These are phyloP conservation scores for Cornus suecica DNA, from an alignment of 148 eudicot genomes.

Conservation along the genomic window DNA sequence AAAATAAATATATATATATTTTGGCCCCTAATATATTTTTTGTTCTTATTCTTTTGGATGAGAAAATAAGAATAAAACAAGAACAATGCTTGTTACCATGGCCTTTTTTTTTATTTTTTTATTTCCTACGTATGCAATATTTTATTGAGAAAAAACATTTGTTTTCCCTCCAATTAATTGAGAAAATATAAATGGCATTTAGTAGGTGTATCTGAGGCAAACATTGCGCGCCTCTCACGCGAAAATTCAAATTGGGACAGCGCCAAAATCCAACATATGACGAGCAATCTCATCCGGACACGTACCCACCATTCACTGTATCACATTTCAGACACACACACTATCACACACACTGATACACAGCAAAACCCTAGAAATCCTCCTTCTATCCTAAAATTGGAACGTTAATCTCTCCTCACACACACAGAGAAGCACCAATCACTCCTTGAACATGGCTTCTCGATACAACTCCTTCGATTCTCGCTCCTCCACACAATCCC, in stretches of 20 bases:
- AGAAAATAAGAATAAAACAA: too few relatives aligned
- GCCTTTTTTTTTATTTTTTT: too few relatives aligned
- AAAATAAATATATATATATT: too few relatives aligned
- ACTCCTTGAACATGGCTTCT: slow-evolving; percentile 23
- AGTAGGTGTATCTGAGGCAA: background rate
- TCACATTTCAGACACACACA: background rate
- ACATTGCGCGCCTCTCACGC: slow-evolving; percentile 27
- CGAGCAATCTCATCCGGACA: background rate
- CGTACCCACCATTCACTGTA: background rate
- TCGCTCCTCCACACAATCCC: slow-evolving; percentile 37
- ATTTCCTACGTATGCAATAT: background rate
- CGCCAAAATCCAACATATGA: background rate
- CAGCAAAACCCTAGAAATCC: slow-evolving; percentile 19
- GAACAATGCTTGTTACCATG: too few relatives aligned
- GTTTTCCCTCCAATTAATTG: background rate
- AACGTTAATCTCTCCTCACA: slow-evolving; percentile 14
- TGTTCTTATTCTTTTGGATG: too few relatives aligned
- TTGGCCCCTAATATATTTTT: too few relatives aligned
- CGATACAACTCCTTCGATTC: slow-evolving; percentile 57
- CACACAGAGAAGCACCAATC: background rate
- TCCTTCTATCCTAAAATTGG: background rate
- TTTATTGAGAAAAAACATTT: too few relatives aligned
- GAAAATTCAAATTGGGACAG: slow-evolving; percentile 32
- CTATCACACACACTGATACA: background rate
- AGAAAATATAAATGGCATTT: background rate